Percentiles rank a stretch among this genome's conserved stretches.
Evolutionary conservation across 176 grass and related monocot species (phyloP).

Genomic region (Coix lacrymajobi): DNA sequence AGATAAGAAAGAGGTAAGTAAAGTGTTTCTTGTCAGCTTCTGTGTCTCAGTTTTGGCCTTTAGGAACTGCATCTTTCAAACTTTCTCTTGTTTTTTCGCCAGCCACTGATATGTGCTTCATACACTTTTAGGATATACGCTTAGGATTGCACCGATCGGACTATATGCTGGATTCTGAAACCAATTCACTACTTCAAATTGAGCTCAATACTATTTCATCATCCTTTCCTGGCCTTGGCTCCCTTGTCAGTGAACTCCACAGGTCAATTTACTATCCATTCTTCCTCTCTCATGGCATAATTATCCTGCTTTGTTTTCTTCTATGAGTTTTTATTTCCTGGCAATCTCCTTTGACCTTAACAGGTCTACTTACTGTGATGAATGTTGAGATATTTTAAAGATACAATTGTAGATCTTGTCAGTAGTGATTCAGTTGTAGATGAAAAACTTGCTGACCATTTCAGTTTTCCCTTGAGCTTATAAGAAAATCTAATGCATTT

Average conservation of each 20-base stretch:
- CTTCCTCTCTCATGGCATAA: background rate
- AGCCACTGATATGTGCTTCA: slow-evolving; percentile 11
- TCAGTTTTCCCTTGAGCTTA: background rate
- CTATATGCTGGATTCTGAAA: slow-evolving; percentile 96
- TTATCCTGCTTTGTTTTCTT: background rate
- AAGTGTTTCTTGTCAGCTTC: background rate
- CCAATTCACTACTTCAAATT: slow-evolving; percentile 87
- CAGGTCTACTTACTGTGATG: background rate
- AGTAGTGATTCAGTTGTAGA: background rate
- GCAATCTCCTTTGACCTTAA: background rate
- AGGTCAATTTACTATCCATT: slow-evolving; percentile 44
- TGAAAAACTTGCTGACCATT: background rate
- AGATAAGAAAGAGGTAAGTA: slow-evolving; percentile 74
- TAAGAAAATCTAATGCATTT: background rate
- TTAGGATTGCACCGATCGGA: slow-evolving; percentile 94
- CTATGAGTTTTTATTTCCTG: background rate
- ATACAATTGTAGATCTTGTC: background rate
- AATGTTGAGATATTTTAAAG: background rate
- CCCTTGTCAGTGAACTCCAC: slow-evolving; percentile 83
- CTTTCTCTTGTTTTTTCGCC: background rate
- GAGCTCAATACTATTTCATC: slow-evolving; percentile 94
- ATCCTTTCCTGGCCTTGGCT: slow-evolving; percentile 90
- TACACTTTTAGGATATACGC: slow-evolving; percentile 73
- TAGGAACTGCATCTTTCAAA: background rate
- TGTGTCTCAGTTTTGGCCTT: background rate